Percentiles rank a stretch among this genome's conserved stretches.
Evolutionary conservation across 805 yeast genomes (phyloP).

Genomic region (Lachancea fermentati): DNA sequence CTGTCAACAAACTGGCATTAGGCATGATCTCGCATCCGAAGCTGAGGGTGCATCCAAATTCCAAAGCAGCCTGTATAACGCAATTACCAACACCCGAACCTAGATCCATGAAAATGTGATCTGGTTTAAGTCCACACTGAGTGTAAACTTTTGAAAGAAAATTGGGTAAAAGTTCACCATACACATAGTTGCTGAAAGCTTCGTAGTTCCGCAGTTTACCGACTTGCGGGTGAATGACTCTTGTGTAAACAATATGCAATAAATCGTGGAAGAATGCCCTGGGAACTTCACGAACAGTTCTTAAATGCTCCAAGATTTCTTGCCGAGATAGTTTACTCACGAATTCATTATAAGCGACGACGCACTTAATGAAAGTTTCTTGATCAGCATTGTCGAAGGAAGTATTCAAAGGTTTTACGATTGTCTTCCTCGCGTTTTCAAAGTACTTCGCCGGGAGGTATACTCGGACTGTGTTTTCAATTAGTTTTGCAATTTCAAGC

Average conservation of each 20-base stretch:
- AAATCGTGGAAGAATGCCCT: conserved; percentile 55
- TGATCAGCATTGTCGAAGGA: conserved; percentile 28
- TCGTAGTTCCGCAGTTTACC: conserved; percentile 60
- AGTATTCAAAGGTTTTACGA: conserved; percentile 19
- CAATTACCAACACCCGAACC: conserved; percentile 97
- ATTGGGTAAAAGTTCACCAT: conserved; percentile 82
- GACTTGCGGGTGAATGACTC: conserved; percentile 74
- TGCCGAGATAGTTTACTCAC: conserved; percentile 34
- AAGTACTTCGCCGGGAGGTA: conserved; percentile 21
- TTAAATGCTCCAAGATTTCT: conserved; percentile 30
- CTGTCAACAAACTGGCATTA: conserved; percentile 67
- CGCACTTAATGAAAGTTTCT: conserved; percentile 26
- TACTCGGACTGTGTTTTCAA: conserved; percentile 23
- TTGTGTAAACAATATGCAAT: conserved; percentile 62
- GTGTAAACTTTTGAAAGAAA: conserved; percentile 63
- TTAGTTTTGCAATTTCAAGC: conserved; percentile 29
- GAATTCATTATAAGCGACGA: conserved; percentile 41
- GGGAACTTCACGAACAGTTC: conserved; percentile 32
- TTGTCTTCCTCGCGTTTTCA: conserved; percentile 5
- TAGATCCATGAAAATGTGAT: conserved; percentile 68
- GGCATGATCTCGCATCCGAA: conserved; percentile 90
- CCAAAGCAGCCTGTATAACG: conserved; percentile 81
- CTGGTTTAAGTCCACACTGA: conserved; percentile 49
- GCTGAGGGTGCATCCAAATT: conserved; percentile 67
- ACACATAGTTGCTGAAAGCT: conserved; percentile 85